Evolutionary conservation across 2,329 filamentous ascomycete species (phyloP), one percentile per base, ranked within the genome.

Genomic region (Botrytis paeoniae): DNA sequence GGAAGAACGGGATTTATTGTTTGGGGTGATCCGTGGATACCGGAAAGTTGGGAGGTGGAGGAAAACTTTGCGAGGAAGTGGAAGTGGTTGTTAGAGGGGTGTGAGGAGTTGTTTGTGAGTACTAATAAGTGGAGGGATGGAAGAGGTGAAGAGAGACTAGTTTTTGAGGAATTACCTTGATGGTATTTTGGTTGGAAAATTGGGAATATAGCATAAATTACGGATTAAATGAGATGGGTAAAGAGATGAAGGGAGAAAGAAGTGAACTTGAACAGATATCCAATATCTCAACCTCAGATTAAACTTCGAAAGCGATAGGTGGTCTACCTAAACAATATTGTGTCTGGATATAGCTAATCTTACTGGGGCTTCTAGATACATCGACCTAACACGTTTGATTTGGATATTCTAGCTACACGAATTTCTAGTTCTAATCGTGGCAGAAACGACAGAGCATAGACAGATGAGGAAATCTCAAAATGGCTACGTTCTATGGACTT

Each of bases 1-100:
- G 73, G 77, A 32, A 77, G 76, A 68, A 78, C 81, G 18, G 81
- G 80, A 3, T 60, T 87, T 1, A 79, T 87, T 20, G 83, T 87
- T 1, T 88, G 86, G 86, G 84, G 85, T 0, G 83, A 85, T 9
- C 80, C 85, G 0, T 84, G 82, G 80, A 81, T 86, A 51, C 72
- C 80, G 3, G 74, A 74, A 0, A 83, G 81, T 16, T 88, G 86
- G 86, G 86, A 88, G 75, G 80, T 84, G 1, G 86, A 82, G 0
- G 80, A 82, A 14, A 72, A 74, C 0, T 87, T 88, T 75, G 75
- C 84, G 3, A 79, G 78, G 59, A 87, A 86, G 75, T 88, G 85
- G 84, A 80, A 76, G 1, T 81, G 81, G 79, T 69, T 85, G 16
- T 60, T 85, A 0, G 75, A 75, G 1, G 83, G 81, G 0, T 85